phyloP scores from a whole-genome alignment of 768 basidiomycete species.

The Lentinula edodes region DNA sequence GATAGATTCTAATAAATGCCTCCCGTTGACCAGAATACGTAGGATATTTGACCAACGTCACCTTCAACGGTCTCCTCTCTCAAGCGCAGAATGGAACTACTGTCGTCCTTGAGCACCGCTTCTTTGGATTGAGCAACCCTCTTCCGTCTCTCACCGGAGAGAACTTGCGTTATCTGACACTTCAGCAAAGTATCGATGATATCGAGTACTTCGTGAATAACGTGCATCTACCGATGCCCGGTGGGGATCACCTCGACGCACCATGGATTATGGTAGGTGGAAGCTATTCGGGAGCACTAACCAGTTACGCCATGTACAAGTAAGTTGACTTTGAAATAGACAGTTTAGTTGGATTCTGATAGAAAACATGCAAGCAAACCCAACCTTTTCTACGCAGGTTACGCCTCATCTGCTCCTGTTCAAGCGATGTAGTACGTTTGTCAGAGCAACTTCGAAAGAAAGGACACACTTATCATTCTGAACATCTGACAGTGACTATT shows the following conservation, averaged over 20 bases:
- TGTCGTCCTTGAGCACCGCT: slow-evolving; percentile 67
- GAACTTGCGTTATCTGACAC: slow-evolving; percentile 55
- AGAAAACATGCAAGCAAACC: slow-evolving; percentile 38
- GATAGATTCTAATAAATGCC: slow-evolving; percentile 3
- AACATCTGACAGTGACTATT: slow-evolving; percentile 41
- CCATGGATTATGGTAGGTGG: slow-evolving; percentile 34
- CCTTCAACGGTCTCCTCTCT: slow-evolving; percentile 60
- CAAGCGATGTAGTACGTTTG: slow-evolving; percentile 41
- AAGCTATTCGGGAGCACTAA: slow-evolving; percentile 29
- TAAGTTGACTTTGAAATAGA: slow-evolving; percentile 20
- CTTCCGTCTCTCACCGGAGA: slow-evolving; percentile 50
- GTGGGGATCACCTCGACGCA: slow-evolving; percentile 50
- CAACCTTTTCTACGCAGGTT: slow-evolving; percentile 59
- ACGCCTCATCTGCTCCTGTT: slow-evolving; percentile 62
- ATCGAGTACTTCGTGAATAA: slow-evolving; percentile 65
- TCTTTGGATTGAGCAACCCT: slow-evolving; percentile 74
- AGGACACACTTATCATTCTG: not conserved
- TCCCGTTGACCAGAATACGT: slow-evolving; percentile 26
- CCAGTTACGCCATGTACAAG: slow-evolving; percentile 69
- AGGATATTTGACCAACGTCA: slow-evolving; percentile 59
- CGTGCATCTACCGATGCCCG: slow-evolving; percentile 61
- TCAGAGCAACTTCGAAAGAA: not conserved
- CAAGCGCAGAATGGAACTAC: slow-evolving; percentile 60
- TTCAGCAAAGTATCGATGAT: slow-evolving; percentile 74
- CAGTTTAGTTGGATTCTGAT: not conserved